Percentiles rank a stretch among this genome's conserved stretches.
These are phyloP conservation scores for Apiospora saccharicola DNA, from an alignment of 2,329 filamentous ascomycete species.

Conservation along the genomic window DNA sequence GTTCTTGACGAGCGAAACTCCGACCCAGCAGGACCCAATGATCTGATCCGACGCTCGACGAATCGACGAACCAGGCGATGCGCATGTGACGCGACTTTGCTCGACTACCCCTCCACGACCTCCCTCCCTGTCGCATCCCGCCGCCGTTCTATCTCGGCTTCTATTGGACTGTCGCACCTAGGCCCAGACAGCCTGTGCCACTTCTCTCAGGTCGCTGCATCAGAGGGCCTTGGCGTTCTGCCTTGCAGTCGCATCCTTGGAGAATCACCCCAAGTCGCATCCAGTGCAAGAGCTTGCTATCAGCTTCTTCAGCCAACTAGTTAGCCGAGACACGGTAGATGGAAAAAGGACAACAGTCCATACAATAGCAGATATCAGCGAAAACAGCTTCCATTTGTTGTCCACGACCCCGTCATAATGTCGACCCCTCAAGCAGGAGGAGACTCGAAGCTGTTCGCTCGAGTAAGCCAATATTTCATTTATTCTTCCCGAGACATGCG, in stretches of 20 bases:
- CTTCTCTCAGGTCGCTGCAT: constrained; percentile 12
- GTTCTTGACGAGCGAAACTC: not conserved
- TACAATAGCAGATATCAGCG: constrained; percentile 12
- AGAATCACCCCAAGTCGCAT: not conserved
- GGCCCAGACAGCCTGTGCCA: constrained; percentile 1
- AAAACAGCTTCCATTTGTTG: not conserved
- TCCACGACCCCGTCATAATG: constrained; percentile 50
- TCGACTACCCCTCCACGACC: constrained; percentile 33
- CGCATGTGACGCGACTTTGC: constrained; percentile 37
- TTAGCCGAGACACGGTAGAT: constrained; percentile 33
- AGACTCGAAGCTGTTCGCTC: constrained; percentile 99
- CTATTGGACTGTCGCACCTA: constrained; percentile 38
- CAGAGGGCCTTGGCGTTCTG: constrained; percentile 19
- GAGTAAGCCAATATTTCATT: constrained; percentile 66
- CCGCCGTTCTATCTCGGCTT: constrained; percentile 29
- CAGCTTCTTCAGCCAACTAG: constrained; percentile 31
- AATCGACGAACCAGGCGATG: constrained; percentile 32
- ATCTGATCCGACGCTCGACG: constrained; percentile 14
- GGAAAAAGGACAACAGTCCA: constrained; percentile 26
- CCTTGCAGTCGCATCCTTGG: constrained; percentile 11
- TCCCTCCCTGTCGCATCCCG: constrained; percentile 34
- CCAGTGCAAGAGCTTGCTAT: not conserved
- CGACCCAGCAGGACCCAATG: not conserved
- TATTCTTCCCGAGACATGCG: constrained; percentile 28
- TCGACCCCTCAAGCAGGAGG: constrained; percentile 72